A percentile compares a stretch with the other conserved stretches of the same genome.
These are phyloP conservation scores for Hemisphaericaspora subhashii DNA, from an alignment of 1,139 yeast genomes.

Conservation along the genomic window DNA sequence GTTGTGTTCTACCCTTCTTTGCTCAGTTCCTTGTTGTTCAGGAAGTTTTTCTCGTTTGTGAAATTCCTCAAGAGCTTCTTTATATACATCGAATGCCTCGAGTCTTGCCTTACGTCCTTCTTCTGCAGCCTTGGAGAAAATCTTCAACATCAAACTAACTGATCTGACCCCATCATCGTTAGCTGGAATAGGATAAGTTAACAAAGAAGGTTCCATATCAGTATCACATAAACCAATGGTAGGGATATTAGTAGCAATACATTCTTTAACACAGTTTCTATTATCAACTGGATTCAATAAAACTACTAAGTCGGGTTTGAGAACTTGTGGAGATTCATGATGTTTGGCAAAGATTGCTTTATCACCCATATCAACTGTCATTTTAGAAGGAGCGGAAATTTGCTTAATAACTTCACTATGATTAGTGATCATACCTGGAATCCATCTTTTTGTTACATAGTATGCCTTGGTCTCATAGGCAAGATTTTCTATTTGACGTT, in stretches of 20 bases:
- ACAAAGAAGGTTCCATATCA: slow-evolving; percentile 83
- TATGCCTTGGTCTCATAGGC: slow-evolving; percentile 77
- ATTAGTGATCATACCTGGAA: slow-evolving; percentile 93
- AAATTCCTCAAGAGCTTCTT: slow-evolving; percentile 25
- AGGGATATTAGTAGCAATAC: slow-evolving; percentile 80
- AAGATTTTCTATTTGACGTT: slow-evolving; percentile 73
- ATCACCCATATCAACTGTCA: slow-evolving; percentile 42
- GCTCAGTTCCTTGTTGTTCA: neutral
- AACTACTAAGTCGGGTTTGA: slow-evolving; percentile 88
- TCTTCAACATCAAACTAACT: slow-evolving; percentile 75
- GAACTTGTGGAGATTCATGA: slow-evolving; percentile 22
- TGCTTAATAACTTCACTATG: slow-evolving; percentile 74
- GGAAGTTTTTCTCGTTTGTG: slow-evolving; percentile 5
- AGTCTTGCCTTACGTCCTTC: slow-evolving; percentile 66
- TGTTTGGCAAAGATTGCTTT: slow-evolving; percentile 12
- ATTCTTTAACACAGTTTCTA: slow-evolving; percentile 78
- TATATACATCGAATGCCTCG: slow-evolving; percentile 25
- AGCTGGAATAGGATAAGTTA: slow-evolving; percentile 94
- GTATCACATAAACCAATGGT: slow-evolving; percentile 94
- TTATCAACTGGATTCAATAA: slow-evolving; percentile 87
- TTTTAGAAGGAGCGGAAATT: slow-evolving; percentile 60
- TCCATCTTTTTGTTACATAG: slow-evolving; percentile 85
- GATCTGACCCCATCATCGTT: slow-evolving; percentile 92
- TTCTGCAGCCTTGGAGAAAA: slow-evolving; percentile 82
- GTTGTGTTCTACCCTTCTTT: neutral